Evolutionary conservation across 2,329 filamentous ascomycete genomes (phyloP).

Genomic region (Diplodia intermedia): DNA sequence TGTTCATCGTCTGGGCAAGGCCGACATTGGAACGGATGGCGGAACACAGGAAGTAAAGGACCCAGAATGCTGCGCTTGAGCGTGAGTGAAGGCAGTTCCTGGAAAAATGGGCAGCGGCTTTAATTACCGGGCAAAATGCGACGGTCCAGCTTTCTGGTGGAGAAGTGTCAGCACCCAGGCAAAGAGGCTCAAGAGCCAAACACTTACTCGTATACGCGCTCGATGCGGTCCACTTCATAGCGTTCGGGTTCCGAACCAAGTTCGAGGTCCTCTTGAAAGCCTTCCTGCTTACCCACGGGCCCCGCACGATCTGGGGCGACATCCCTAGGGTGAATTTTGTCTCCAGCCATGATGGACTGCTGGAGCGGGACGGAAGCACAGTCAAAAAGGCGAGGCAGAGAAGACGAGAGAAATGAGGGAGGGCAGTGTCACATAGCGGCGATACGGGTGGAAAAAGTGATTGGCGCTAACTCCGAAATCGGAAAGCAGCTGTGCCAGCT

Average conservation of each 20-base stretch:
- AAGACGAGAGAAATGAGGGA: background rate
- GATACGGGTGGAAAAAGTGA: conserved; percentile 9
- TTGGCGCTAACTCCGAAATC: conserved; percentile 32
- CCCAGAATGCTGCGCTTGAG: conserved; percentile 72
- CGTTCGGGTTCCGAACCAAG: conserved; percentile 36
- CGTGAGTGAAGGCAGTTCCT: conserved; percentile 4
- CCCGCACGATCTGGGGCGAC: conserved; percentile 25
- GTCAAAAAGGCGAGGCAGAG: background rate
- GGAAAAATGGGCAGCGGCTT: conserved; percentile 13
- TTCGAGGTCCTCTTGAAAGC: conserved; percentile 45
- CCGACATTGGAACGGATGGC: conserved; percentile 92
- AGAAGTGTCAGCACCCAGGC: background rate
- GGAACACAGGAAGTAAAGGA: conserved; percentile 89
- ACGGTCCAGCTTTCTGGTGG: conserved; percentile 62
- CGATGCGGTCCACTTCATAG: conserved; percentile 47
- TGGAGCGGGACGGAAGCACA: background rate
- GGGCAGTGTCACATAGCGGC: conserved; percentile 6
- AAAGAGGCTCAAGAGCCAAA: fast-evolving
- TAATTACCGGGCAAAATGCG: conserved; percentile 60
- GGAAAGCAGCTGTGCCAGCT: conserved; percentile 21
- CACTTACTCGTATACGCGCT: conserved; percentile 48
- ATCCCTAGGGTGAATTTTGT: conserved; percentile 19
- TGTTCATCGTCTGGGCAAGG: conserved; percentile 94
- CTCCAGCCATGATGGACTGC: conserved; percentile 13
- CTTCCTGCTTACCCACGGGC: conserved; percentile 38